phyloP scores from a whole-genome alignment of 768 basidiomycete species.

The Phanerodontia chrysosporium region DNA sequence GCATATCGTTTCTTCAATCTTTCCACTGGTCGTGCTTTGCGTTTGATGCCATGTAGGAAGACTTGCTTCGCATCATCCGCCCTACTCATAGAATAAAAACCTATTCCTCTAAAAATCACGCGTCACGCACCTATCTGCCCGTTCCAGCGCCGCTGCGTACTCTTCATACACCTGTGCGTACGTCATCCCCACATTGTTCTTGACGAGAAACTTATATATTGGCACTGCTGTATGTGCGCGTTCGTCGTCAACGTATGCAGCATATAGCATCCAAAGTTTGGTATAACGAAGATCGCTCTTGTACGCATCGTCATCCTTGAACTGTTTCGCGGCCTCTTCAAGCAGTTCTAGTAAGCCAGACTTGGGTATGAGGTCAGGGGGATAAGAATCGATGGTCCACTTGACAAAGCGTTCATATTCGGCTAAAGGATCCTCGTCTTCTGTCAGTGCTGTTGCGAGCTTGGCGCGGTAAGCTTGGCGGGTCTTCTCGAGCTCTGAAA shows the following conservation, averaged over 20 bases:
- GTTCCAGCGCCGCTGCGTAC: slow-evolving; percentile 78
- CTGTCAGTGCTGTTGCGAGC: slow-evolving; percentile 52
- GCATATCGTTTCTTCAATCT: slow-evolving; percentile 77
- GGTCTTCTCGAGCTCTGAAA: slow-evolving; percentile 17
- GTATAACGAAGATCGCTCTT: slow-evolving; percentile 87
- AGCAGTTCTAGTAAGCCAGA: slow-evolving; percentile 80
- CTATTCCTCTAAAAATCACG: not conserved
- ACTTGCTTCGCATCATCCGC: slow-evolving; percentile 32
- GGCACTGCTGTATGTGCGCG: slow-evolving; percentile 53
- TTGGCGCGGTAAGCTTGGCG: slow-evolving; percentile 27
- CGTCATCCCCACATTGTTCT: slow-evolving; percentile 51
- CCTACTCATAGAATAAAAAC: not conserved
- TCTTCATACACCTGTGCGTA: slow-evolving; percentile 90
- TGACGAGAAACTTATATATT: slow-evolving; percentile 52
- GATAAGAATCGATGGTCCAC: slow-evolving; percentile 83
- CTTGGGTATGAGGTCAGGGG: slow-evolving; percentile 55
- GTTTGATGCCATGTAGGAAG: slow-evolving; percentile 78
- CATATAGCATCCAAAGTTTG: slow-evolving; percentile 87
- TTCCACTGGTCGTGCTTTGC: slow-evolving; percentile 77
- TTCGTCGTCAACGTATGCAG: slow-evolving; percentile 50
- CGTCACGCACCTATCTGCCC: slow-evolving; percentile 68
- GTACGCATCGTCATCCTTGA: slow-evolving; percentile 81
- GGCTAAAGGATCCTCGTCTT: slow-evolving; percentile 85
- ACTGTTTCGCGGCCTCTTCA: slow-evolving; percentile 77
- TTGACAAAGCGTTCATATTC: slow-evolving; percentile 84